A percentile compares a stretch with the other conserved stretches of the same genome.
phyloP scores from a whole-genome alignment of 2,329 filamentous ascomycete genomes.

The Neonectria hederae region DNA sequence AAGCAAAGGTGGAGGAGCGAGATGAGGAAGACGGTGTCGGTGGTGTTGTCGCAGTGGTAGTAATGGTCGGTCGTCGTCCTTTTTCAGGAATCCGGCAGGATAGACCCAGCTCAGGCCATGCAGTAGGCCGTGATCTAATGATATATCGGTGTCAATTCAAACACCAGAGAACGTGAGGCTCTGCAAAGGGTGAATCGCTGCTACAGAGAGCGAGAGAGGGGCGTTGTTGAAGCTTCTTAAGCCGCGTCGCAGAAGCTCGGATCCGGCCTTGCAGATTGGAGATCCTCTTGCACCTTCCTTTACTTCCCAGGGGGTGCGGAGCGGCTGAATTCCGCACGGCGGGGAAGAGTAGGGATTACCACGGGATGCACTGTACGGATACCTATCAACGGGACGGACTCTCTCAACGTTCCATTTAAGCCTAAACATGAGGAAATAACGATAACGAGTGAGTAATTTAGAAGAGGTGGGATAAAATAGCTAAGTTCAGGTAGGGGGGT shows the following conservation, averaged over 20 bases:
- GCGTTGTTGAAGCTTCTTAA: constrained; percentile 6
- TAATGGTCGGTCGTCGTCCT: background rate
- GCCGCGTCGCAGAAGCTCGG: constrained; percentile 4
- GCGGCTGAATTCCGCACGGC: constrained; percentile 23
- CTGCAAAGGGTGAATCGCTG: background rate
- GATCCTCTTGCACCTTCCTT: background rate
- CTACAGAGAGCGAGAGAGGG: background rate
- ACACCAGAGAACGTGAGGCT: background rate
- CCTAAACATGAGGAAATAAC: too few relatives aligned
- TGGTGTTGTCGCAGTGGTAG: background rate
- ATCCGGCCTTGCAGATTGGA: constrained; percentile 10
- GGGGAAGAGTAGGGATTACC: background rate
- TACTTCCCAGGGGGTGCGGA: background rate
- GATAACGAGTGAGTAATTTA: too few relatives aligned
- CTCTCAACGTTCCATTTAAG: too few relatives aligned
- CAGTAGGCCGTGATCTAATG: background rate
- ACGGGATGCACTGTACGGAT: constrained; percentile 4
- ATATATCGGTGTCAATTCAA: background rate
- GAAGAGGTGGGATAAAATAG: too few relatives aligned
- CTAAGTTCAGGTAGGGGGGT: too few relatives aligned
- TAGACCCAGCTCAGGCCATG: background rate
- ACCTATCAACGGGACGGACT: background rate
- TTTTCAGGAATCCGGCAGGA: background rate
- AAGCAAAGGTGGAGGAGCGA: background rate
- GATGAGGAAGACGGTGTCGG: too few relatives aligned